Evolutionary conservation across 208 protist species (phyloP).

Genomic region (Trypanosoma platydactyli): DNA sequence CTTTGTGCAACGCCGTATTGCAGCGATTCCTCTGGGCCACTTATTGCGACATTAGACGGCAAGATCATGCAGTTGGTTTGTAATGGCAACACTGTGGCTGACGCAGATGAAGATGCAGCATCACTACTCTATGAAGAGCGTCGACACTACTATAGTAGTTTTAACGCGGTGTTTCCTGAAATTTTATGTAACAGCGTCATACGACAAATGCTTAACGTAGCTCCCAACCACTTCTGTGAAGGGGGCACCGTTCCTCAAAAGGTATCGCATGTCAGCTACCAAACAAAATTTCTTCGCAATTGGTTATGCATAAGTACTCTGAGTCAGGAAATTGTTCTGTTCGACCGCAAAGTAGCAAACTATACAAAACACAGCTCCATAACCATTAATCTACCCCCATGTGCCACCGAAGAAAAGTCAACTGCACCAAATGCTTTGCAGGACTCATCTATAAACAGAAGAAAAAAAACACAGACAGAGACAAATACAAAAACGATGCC

Average conservation of each 20-base stretch:
- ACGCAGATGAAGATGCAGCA: not conserved
- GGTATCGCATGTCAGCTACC: constrained; percentile 14
- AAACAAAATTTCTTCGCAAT: constrained; percentile 17
- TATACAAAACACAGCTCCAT: constrained; percentile 23
- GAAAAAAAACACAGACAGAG: not conserved
- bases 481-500: not conserved
- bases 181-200: constrained; percentile 1
- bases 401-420: not conserved
- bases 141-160: constrained; percentile 9
- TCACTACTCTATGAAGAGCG: not conserved
- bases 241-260: constrained; percentile 22
- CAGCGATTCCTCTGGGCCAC: not conserved
- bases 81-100: not conserved
- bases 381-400: constrained; percentile 3
- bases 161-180: constrained; percentile 13
- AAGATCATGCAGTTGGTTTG: constrained; percentile 20
- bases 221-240: constrained; percentile 25
- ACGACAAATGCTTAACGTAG: not conserved
- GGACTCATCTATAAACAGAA: not conserved
- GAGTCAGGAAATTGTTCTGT: constrained; percentile 13
- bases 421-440: not conserved
- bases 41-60: constrained; percentile 24
- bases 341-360: constrained; percentile 17
- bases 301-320: constrained; percentile 23
- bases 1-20: constrained; percentile 17